Percentiles rank a stretch among this genome's conserved stretches.
phyloP scores from a whole-genome alignment of 495 filamentous ascomycete genomes.

The Penicillium coprophilum region DNA sequence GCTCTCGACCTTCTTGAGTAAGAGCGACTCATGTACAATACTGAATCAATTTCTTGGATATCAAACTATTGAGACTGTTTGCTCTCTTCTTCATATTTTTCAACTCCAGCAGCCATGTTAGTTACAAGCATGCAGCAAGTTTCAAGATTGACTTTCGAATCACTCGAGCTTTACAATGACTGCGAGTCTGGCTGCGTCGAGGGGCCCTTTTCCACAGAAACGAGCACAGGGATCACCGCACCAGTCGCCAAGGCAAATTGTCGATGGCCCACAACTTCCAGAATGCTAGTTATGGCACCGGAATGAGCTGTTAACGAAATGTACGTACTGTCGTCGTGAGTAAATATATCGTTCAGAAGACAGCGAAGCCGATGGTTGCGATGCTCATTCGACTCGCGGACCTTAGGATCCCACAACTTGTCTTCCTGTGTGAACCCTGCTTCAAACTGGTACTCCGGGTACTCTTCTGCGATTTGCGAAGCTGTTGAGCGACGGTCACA shows the following conservation, averaged over 20 bases:
- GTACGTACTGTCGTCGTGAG: constrained; percentile 55
- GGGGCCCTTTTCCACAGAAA: constrained; percentile 49
- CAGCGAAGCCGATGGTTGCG: constrained; percentile 54
- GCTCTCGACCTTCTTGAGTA: constrained; percentile 11
- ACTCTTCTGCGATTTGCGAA: constrained; percentile 55
- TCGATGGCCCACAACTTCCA: constrained; percentile 64
- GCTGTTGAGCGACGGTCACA: constrained; percentile 71
- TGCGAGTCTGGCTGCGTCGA: background rate
- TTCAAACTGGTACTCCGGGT: constrained; percentile 64
- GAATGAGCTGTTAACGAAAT: constrained; percentile 74
- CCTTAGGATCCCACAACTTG: constrained; percentile 52
- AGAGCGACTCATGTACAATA: constrained; percentile 32
- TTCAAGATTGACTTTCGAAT: background rate
- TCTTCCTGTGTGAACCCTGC: constrained; percentile 62
- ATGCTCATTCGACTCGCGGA: constrained; percentile 56
- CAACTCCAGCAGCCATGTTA: background rate
- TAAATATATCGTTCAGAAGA: constrained; percentile 66
- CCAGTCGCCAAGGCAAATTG: constrained; percentile 65
- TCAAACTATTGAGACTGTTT: background rate
- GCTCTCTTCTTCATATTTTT: background rate
- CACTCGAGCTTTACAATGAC: background rate
- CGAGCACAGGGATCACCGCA: constrained; percentile 68
- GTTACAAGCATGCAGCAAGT: background rate
- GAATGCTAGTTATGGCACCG: constrained; percentile 61
- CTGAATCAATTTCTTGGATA: constrained; percentile 22